These are phyloP conservation scores for Coemansia sp. DNA, from an alignment of 192 early-diverging fungal genomes.

Conservation along the genomic window DNA sequence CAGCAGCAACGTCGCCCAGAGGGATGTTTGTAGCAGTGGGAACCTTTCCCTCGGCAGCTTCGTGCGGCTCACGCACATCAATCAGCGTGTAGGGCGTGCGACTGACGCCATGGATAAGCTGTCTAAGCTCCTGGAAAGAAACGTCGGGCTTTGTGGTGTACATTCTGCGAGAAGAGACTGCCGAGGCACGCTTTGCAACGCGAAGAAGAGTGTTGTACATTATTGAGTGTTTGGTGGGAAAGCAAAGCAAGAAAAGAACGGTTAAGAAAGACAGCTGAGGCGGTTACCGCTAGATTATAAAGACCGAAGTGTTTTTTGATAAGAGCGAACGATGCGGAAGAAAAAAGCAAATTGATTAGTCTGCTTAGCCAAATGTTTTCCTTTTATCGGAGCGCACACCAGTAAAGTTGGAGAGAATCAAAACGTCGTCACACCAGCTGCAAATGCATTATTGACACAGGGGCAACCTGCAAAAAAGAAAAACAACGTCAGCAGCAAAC, in stretches of 20 bases:
- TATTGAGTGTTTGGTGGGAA: neutral
- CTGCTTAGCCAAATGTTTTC: no score
- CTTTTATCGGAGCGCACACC: no score
- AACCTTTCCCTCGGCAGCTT: constrained; percentile 63
- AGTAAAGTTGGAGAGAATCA: no score
- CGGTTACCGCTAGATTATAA: neutral
- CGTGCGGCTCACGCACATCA: constrained; percentile 69
- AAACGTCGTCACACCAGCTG: no score
- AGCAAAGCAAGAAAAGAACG: neutral
- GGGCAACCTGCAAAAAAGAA: no score
- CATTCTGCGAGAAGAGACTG: constrained; percentile 14
- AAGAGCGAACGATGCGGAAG: neutral
- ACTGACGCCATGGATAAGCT: constrained; percentile 46
- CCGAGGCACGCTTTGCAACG: neutral
- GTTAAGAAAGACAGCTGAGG: neutral
- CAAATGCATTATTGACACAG: no score
- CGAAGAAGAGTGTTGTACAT: constrained; percentile 3
- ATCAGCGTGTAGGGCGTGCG: constrained; percentile 57
- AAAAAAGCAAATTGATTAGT: neutral
- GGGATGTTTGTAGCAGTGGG: constrained; percentile 71
- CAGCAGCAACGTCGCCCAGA: constrained; percentile 60
- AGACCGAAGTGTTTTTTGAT: neutral
- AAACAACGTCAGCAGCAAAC: no score
- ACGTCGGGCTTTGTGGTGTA: constrained; percentile 50
- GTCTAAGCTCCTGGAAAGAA: constrained; percentile 45